phyloP scores from a whole-genome alignment of 2,329 filamentous ascomycete genomes.

The Incumbomyces delicatus region DNA sequence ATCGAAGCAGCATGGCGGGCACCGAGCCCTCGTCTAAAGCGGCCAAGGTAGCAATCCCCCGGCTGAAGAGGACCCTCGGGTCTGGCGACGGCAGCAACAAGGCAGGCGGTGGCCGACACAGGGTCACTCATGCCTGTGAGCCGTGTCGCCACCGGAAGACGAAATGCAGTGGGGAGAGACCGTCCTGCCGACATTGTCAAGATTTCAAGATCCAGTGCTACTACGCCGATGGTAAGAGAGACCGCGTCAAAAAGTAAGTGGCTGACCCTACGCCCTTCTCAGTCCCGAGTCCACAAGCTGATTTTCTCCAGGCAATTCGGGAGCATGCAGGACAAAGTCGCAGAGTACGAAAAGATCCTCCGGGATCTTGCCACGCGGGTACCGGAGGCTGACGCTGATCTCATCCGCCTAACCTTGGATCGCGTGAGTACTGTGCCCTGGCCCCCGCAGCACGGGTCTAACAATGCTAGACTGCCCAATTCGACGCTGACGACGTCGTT shows the following conservation, averaged over 20 bases:
- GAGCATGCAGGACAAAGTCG: constrained; percentile 29
- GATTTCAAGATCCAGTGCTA: constrained; percentile 29
- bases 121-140: constrained; percentile 30
- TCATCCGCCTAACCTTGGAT: constrained; percentile 29
- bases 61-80: constrained; percentile 21
- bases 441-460: constrained; percentile 12
- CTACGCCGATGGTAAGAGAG: constrained; percentile 36
- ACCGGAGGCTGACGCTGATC: constrained; percentile 25
- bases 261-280: background rate
- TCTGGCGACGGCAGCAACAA: constrained; percentile 8
- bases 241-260: constrained; percentile 33
- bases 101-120: constrained; percentile 14
- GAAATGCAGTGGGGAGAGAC: constrained; percentile 36
- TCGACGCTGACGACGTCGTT: constrained; percentile 13
- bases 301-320: constrained; percentile 28
- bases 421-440: constrained; percentile 24
- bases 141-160: constrained; percentile 33
- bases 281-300: background rate
- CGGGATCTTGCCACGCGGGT: constrained; percentile 28
- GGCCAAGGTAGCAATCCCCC: constrained; percentile 25
- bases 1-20: constrained; percentile 6
- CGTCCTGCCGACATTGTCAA: constrained; percentile 31
- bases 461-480: constrained; percentile 1
- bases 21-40: constrained; percentile 10
- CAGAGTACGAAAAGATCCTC: constrained; percentile 32